phyloP scores from a whole-genome alignment of 148 eudicot species.

The Pouteria glomerata region DNA sequence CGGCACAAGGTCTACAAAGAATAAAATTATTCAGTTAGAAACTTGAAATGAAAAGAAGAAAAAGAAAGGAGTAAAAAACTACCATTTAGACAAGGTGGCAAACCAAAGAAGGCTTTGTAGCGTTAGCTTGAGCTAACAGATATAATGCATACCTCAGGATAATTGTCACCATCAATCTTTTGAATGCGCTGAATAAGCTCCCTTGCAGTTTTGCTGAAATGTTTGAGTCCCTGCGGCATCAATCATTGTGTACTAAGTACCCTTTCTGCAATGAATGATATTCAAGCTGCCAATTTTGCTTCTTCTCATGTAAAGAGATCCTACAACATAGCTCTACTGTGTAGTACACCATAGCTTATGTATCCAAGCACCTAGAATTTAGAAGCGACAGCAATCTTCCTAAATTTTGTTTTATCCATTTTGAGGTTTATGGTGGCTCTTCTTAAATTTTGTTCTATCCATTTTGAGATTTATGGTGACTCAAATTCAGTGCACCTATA shows the following conservation, averaged over 20 bases:
- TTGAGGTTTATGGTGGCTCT: no score
- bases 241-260: background rate
- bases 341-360: background rate
- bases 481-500: background rate
- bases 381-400: background rate
- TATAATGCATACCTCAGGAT: constrained; percentile 59
- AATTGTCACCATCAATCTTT: constrained; percentile 74
- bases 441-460: background rate
- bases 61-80: background rate
- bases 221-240: constrained; percentile 64
- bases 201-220: constrained; percentile 77
- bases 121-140: background rate
- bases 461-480: background rate
- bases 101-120: background rate
- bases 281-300: background rate
- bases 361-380: background rate
- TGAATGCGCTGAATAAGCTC: constrained; percentile 80
- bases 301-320: background rate
- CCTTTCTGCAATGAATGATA: background rate
- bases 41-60: background rate
- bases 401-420: background rate
- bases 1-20: constrained; percentile 59
- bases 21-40: background rate
- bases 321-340: background rate
- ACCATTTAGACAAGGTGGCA: background rate